These are phyloP conservation scores for Rhodotorula sp. DNA, from an alignment of 1,284 basidiomycete genomes.

Conservation along the genomic window DNA sequence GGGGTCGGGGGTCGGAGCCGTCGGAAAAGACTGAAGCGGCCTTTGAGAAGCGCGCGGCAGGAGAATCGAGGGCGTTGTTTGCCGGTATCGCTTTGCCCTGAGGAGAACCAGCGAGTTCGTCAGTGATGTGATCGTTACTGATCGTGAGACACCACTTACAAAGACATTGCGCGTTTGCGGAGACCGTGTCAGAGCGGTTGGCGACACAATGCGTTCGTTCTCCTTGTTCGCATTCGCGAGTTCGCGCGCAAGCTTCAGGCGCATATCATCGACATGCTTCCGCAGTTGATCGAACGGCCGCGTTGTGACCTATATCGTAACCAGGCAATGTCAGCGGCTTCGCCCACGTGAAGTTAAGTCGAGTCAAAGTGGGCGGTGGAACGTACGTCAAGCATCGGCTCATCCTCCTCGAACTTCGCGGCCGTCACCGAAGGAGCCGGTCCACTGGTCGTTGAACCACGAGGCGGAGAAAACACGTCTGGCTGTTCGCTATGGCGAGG, in stretches of 20 bases:
- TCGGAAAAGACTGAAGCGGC: not conserved
- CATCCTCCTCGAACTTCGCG: not conserved
- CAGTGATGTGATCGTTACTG: not conserved
- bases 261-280: slow-evolving; percentile 26
- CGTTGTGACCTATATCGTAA: not conserved
- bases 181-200: slow-evolving; percentile 27
- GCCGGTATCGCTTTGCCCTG: slow-evolving; percentile 9
- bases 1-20: not conserved
- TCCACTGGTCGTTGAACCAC: not conserved
- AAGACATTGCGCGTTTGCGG: slow-evolving; percentile 37
- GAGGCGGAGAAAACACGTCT: slow-evolving; percentile 12
- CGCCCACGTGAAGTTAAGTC: too few species aligned
- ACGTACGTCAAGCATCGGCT: slow-evolving; percentile 15
- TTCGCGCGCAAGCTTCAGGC: slow-evolving; percentile 24
- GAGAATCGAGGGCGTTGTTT: not conserved
- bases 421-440: not conserved
- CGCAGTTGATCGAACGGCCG: slow-evolving; percentile 17
- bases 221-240: slow-evolving; percentile 25
- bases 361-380: not conserved
- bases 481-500: slow-evolving; percentile 5
- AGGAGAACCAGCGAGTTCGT: not conserved
- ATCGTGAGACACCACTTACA: not conserved
- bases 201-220: slow-evolving; percentile 28
- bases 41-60: not conserved
- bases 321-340: not conserved